Conservation (phyloP, 192 early-diverging fungal species). For the Coemansia sp. region DNA sequence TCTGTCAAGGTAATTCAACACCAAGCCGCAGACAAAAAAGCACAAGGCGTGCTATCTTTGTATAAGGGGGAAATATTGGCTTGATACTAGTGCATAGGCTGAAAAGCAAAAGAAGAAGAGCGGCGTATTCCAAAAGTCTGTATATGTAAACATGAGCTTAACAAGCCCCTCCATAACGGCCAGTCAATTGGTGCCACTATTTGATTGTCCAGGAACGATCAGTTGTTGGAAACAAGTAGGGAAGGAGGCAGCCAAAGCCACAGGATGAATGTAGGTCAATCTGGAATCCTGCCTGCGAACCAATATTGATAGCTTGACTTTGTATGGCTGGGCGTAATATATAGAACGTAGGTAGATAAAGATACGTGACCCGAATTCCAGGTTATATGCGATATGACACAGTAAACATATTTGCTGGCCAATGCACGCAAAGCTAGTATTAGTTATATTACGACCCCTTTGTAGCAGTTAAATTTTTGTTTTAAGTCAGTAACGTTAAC, state of each 20-base stretch:
- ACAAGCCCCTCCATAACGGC: not conserved
- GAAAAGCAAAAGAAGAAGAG: not conserved
- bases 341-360: not conserved
- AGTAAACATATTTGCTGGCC: not conserved
- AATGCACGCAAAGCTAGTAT: not conserved
- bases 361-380: not conserved
- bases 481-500: not conserved
- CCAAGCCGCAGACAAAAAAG: not conserved
- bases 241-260: not conserved
- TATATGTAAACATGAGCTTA: not conserved
- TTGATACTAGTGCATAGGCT: not conserved
- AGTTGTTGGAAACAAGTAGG: not conserved
- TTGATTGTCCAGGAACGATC: not conserved
- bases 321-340: not conserved
- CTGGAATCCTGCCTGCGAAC: not conserved
- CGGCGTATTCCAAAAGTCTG: not conserved
- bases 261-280: not conserved
- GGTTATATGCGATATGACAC: not conserved
- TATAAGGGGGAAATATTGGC: not conserved
- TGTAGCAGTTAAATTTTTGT: not conserved
- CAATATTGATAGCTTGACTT: not conserved
- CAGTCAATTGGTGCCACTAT: constrained; percentile 9
- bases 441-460: no score
- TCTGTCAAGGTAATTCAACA: not conserved
- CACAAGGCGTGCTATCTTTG: not conserved